These are phyloP conservation scores for Chlorella sorokiniana DNA, from an alignment of 139 green algal genomes.

Conservation along the genomic window DNA sequence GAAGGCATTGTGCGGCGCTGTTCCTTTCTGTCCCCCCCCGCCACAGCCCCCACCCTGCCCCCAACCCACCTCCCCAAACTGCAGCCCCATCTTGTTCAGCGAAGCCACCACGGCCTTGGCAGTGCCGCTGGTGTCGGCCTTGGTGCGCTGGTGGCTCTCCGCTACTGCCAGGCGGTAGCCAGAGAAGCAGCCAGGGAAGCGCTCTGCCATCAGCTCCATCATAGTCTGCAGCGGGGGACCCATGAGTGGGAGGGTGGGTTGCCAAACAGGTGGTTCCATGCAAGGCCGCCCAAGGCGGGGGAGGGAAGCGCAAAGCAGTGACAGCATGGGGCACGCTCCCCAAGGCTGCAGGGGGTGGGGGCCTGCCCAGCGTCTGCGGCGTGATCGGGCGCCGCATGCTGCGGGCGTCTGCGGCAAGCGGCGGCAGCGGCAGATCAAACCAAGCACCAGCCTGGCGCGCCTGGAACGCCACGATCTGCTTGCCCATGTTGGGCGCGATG, in stretches of 20 bases:
- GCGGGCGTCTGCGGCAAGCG: no score
- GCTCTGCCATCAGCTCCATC: constrained; percentile 90
- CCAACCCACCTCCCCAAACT: constrained; percentile 66
- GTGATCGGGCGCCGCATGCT: no score
- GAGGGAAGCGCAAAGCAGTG: no score
- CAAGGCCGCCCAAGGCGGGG: no score
- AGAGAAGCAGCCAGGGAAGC: constrained; percentile 93
- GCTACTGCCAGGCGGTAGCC: constrained; percentile 91
- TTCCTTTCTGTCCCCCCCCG: neutral
- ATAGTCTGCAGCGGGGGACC: constrained; percentile 70
- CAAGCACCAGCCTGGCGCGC: neutral
- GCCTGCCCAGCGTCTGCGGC: no score
- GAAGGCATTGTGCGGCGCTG: no score
- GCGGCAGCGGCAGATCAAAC: no score
- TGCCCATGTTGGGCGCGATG: constrained; percentile 99
- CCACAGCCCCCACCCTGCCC: neutral
- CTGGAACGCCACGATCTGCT: constrained; percentile 89
- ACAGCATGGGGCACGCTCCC: no score
- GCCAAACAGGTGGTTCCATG: no score
- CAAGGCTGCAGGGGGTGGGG: no score
- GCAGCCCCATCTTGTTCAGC: constrained; percentile 84
- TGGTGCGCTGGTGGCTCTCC: constrained; percentile 97
- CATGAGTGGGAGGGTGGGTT: neutral
- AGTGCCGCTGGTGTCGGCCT: constrained; percentile 92
- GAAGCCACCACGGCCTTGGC: constrained; percentile 92